phyloP scores from a whole-genome alignment of 1,284 basidiomycete species.

The Cutaneotrichosporon cavernicola region DNA sequence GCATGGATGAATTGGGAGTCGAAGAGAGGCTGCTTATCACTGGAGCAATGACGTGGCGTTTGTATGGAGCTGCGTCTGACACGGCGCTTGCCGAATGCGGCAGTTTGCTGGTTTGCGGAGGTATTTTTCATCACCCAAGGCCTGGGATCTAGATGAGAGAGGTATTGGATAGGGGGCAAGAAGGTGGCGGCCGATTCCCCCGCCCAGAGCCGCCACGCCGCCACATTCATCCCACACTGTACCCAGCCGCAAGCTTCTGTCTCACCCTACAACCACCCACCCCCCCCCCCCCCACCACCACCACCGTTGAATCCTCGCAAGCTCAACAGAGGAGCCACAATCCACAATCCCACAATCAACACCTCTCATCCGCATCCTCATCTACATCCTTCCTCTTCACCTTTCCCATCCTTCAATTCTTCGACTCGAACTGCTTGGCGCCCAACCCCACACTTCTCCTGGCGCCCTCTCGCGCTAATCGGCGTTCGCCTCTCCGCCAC shows the following conservation, averaged over 20 bases:
- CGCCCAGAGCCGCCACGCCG: background rate
- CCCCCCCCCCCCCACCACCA: constrained; percentile 1
- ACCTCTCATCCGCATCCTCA: background rate
- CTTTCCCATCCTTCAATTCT: too few relatives aligned
- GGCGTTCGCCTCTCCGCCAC: background rate
- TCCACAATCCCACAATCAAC: background rate
- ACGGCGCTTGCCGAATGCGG: background rate
- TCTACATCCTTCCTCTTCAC: background rate
- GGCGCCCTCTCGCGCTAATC: background rate
- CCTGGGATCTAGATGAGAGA: background rate
- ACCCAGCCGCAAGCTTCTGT: too few relatives aligned
- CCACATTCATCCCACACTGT: background rate
- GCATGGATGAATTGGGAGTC: background rate
- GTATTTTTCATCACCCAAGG: background rate
- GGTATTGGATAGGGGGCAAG: background rate
- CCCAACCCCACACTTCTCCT: background rate
- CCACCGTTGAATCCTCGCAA: background rate
- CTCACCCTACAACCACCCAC: background rate
- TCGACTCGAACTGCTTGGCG: background rate
- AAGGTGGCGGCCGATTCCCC: background rate
- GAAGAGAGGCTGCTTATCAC: background rate
- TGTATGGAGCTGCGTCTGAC: background rate
- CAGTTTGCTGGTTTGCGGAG: background rate
- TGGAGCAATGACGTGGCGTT: constrained; percentile 7
- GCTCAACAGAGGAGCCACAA: background rate